Conservation (phyloP, 2,329 filamentous ascomycete species). For the Aspergillus neoniger region DNA sequence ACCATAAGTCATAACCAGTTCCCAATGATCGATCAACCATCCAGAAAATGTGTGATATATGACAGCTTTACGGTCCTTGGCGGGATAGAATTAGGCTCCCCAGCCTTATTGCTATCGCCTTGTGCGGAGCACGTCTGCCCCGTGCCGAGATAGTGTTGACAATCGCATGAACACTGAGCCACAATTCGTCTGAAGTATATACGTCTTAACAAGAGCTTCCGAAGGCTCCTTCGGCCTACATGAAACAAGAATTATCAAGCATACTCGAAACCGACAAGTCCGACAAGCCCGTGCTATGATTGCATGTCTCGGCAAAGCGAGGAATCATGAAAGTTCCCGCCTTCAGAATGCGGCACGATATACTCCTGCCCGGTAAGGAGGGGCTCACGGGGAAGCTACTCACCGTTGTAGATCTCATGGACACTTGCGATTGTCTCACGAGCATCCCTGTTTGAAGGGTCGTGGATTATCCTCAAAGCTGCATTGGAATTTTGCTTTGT, state of each 20-base stretch:
- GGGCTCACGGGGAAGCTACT: not conserved
- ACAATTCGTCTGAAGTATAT: not conserved
- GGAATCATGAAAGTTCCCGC: not conserved
- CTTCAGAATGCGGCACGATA: not conserved
- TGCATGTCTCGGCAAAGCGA: not conserved
- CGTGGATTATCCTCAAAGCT: too few species aligned
- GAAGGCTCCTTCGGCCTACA: not conserved
- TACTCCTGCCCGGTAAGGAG: not conserved
- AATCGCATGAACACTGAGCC: not conserved
- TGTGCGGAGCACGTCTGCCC: not conserved
- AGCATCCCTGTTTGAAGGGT: too few species aligned
- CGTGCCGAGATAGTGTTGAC: not conserved
- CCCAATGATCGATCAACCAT: not conserved
- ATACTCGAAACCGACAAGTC: not conserved
- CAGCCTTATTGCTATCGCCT: not conserved
- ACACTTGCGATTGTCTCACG: not conserved
- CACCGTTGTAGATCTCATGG: not conserved
- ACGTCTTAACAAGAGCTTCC: not conserved
- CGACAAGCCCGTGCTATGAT: not conserved
- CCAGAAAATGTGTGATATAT: too few species aligned
- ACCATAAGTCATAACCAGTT: not conserved
- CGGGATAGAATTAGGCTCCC: not conserved
- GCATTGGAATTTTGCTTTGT: not conserved
- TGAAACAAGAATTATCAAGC: not conserved
- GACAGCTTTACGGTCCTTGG: rapidly evolving